A percentile compares a stretch with the other conserved stretches of the same genome.
Evolutionary conservation across 2,329 filamentous ascomycete genomes (phyloP).

Genomic region (Samsoniella hepiali): DNA sequence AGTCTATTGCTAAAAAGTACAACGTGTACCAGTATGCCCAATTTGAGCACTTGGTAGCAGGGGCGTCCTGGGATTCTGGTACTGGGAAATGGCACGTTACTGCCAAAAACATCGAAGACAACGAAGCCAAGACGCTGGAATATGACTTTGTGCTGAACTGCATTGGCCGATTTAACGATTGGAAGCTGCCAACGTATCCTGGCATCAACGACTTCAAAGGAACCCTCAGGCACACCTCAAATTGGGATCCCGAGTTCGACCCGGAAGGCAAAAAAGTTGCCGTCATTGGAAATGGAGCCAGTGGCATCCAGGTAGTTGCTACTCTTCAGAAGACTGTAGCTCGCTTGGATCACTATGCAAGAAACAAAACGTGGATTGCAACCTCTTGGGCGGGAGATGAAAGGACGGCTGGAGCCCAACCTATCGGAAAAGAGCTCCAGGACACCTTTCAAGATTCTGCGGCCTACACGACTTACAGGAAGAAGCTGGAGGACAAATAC

Average conservation of each 20-base stretch:
- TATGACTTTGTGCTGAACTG: constrained; percentile 62
- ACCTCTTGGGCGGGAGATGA: constrained; percentile 56
- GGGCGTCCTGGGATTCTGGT: constrained; percentile 52
- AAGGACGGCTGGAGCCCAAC: constrained; percentile 54
- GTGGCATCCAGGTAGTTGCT: constrained; percentile 52
- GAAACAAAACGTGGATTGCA: constrained; percentile 66
- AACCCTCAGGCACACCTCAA: constrained; percentile 55
- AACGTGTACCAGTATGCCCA: constrained; percentile 58
- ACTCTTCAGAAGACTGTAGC: constrained; percentile 48
- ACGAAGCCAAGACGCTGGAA: constrained; percentile 41
- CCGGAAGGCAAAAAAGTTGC: constrained; percentile 46
- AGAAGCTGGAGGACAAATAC: constrained; percentile 56
- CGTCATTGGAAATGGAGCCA: constrained; percentile 50
- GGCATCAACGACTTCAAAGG: constrained; percentile 56
- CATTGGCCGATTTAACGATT: constrained; percentile 63
- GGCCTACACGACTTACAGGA: constrained; percentile 58
- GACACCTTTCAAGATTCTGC: constrained; percentile 58
- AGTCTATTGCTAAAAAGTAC: constrained; percentile 59
- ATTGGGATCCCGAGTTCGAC: constrained; percentile 55
- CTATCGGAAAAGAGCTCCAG: constrained; percentile 53
- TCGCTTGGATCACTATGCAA: constrained; percentile 61
- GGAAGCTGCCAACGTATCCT: constrained; percentile 59
- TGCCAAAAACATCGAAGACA: constrained; percentile 9
- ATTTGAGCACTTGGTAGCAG: constrained; percentile 53
- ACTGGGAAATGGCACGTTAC: constrained; percentile 48